Conservation (phyloP, 306 rosid species). For the Quercus bicolor region DNA sequence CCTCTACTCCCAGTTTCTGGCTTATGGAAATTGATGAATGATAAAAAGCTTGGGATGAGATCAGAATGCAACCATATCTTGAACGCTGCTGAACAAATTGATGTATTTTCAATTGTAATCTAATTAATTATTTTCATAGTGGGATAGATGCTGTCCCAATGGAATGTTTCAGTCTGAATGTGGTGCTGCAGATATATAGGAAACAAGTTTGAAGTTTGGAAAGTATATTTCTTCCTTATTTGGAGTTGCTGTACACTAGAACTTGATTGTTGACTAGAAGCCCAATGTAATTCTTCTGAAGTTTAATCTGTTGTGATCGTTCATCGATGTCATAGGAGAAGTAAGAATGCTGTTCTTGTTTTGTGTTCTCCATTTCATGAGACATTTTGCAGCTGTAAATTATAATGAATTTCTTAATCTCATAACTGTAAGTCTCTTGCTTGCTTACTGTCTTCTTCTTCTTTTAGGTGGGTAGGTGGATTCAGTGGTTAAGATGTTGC, state of each 20-base stretch:
- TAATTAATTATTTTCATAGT: neutral
- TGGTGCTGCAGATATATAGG: neutral
- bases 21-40: neutral
- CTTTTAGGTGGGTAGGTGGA: neutral
- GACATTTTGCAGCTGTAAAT: neutral
- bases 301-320: neutral
- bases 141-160: neutral
- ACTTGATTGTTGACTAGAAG: neutral
- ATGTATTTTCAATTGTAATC: neutral
- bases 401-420: neutral
- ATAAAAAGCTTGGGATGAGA: neutral
- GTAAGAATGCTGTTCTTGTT: neutral
- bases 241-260: neutral
- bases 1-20: slow-evolving; percentile 19
- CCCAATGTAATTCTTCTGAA: neutral
- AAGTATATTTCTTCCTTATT: neutral
- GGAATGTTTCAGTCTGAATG: neutral
- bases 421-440: neutral
- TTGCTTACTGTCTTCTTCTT: neutral
- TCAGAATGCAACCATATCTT: neutral
- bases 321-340: neutral
- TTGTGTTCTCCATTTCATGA: neutral
- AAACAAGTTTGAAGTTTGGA: neutral
- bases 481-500: neutral
- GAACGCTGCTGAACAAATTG: slow-evolving; percentile 2